Percentiles rank a stretch among this genome's conserved stretches.
phyloP scores from a whole-genome alignment of 192 early-diverging fungal genomes.

The Coemansia biformis region DNA sequence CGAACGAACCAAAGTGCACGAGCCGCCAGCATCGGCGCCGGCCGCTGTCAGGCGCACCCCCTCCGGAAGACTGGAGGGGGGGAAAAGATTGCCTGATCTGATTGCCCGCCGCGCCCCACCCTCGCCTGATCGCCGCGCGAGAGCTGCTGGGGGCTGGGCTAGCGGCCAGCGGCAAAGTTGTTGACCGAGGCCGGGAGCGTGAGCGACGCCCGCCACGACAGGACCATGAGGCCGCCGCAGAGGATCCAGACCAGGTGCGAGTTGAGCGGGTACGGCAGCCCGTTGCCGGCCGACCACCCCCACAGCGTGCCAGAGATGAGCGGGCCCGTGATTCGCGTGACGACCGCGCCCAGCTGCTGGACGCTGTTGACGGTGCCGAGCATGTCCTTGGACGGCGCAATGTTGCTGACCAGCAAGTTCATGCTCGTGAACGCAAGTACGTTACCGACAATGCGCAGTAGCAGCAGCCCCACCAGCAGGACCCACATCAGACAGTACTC shows the following conservation, averaged over 20 bases:
- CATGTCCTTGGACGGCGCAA: conserved; percentile 24
- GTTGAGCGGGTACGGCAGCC: conserved; percentile 33
- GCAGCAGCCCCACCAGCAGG: conserved; percentile 14
- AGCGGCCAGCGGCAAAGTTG: conserved; percentile 23
- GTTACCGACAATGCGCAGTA: conserved; percentile 14
- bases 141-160: too few species aligned
- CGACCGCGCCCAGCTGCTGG: conserved; percentile 30
- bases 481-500: conserved; percentile 23
- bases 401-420: conserved; percentile 31
- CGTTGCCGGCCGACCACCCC: conserved; percentile 38
- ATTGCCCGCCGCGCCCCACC: too few species aligned
- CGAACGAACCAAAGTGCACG: too few species aligned
- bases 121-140: too few species aligned
- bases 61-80: too few species aligned
- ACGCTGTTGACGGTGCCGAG: conserved; percentile 36
- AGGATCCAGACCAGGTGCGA: conserved; percentile 34
- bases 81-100: too few species aligned
- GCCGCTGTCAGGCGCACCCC: too few species aligned
- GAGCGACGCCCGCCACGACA: conserved; percentile 7
- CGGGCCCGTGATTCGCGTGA: conserved; percentile 20
- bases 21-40: too few species aligned
- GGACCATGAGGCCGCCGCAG: conserved; percentile 3
- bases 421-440: conserved; percentile 33
- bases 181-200: conserved; percentile 31
- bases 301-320: conserved; percentile 25